These are phyloP conservation scores for Amborella trichopoda DNA, from an alignment of 164 flowering plant species.

Conservation along the genomic window DNA sequence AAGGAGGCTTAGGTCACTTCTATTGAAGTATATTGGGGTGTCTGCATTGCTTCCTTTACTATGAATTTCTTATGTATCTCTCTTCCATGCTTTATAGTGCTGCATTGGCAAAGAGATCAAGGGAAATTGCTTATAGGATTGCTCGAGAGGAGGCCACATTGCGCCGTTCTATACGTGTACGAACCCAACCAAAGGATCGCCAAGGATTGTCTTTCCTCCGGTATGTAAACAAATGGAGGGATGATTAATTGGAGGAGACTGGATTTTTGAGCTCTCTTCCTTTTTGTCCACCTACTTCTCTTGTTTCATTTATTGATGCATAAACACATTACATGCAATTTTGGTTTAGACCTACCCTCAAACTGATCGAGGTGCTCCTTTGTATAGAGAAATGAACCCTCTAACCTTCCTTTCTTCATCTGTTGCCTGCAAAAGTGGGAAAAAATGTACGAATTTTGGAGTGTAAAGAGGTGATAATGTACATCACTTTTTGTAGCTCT, in stretches of 20 bases:
- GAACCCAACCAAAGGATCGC: conserved; percentile 60
- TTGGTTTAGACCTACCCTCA: too few relatives aligned
- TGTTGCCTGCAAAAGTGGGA: too few relatives aligned
- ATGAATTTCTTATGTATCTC: background rate
- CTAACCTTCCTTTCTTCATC: too few relatives aligned
- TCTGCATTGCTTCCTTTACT: background rate
- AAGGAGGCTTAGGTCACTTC: background rate
- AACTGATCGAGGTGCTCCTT: too few relatives aligned
- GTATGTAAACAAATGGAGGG: conserved; percentile 87
- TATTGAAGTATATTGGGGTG: background rate
- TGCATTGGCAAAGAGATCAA: conserved; percentile 51
- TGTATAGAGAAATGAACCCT: too few relatives aligned
- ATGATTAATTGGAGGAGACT: conserved; percentile 12
- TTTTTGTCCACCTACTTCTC: background rate
- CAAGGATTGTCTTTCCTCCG: conserved; percentile 57
- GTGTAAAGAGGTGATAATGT: too few relatives aligned
- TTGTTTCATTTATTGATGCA: background rate
- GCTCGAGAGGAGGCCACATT: conserved; percentile 57
- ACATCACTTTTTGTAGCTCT: too few relatives aligned
- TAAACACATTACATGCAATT: too few relatives aligned
- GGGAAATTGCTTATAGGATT: conserved; percentile 28
- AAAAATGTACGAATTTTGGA: too few relatives aligned
- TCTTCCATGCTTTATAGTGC: conserved; percentile 25
- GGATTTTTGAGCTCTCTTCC: background rate
- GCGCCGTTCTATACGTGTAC: conserved; percentile 77